Evolutionary conservation across 2,329 filamentous ascomycete genomes (phyloP).

Genomic region (Leptographium galeiforme): DNA sequence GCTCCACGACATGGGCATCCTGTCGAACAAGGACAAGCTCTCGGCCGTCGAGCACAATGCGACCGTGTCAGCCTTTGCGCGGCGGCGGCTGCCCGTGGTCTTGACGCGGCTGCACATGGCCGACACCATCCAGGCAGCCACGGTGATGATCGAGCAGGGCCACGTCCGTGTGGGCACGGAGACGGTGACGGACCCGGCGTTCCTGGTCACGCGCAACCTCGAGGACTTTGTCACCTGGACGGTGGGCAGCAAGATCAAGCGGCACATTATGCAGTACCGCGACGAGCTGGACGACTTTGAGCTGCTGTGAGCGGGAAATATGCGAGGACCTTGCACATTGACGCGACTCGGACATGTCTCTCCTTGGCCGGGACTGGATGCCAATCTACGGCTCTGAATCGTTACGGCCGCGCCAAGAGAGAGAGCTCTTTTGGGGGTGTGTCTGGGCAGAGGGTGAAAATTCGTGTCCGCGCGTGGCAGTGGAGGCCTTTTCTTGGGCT

Average conservation of each 20-base stretch:
- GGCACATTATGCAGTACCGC: conserved; percentile 86
- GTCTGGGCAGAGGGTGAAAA: too few species aligned
- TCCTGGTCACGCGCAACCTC: conserved; percentile 75
- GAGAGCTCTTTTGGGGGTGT: too few species aligned
- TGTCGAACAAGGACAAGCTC: conserved; percentile 63
- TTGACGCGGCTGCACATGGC: conserved; percentile 86
- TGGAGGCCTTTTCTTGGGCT: too few species aligned
- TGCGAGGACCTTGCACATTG: too few species aligned
- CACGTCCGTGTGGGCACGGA: conserved; percentile 87
- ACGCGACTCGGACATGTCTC: too few species aligned
- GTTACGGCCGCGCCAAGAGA: too few species aligned
- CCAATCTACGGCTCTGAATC: too few species aligned
- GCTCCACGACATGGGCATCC: conserved; percentile 80
- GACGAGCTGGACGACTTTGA: conserved; percentile 96
- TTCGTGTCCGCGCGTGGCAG: too few species aligned
- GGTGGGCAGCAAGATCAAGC: conserved; percentile 92
- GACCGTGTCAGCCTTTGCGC: conserved; percentile 79
- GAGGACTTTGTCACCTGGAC: conserved; percentile 97
- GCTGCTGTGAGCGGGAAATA: conserved; percentile 43
- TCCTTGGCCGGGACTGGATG: too few species aligned
- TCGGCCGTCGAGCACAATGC: conserved; percentile 77
- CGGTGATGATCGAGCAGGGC: conserved; percentile 83
- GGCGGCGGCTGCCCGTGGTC: conserved; percentile 71
- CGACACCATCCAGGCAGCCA: conserved; percentile 73
- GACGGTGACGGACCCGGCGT: conserved; percentile 79